These are phyloP conservation scores for Panus rudis DNA, from an alignment of 768 basidiomycete species.

Conservation along the genomic window DNA sequence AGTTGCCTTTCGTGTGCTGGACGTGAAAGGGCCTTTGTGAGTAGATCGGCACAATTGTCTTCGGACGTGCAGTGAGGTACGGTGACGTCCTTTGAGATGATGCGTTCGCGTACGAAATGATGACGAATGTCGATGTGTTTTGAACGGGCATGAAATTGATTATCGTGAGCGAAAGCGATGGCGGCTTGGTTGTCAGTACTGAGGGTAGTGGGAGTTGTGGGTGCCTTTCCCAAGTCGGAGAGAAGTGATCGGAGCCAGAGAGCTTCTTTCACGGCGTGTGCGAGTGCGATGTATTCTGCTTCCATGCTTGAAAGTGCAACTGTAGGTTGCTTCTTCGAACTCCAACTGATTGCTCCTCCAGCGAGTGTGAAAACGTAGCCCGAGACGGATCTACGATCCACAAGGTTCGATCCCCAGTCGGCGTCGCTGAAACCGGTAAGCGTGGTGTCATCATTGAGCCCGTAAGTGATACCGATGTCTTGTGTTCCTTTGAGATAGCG, in stretches of 20 bases:
- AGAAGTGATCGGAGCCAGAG: slow-evolving; percentile 10
- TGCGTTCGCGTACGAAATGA: slow-evolving; percentile 22
- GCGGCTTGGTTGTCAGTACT: slow-evolving; percentile 14
- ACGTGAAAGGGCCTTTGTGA: slow-evolving; percentile 26
- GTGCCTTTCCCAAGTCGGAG: slow-evolving; percentile 5
- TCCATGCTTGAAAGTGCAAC: slow-evolving; percentile 30
- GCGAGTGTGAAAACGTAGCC: slow-evolving; percentile 29
- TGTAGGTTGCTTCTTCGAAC: slow-evolving; percentile 28
- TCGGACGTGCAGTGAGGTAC: slow-evolving; percentile 22
- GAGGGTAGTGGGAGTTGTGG: slow-evolving; percentile 9
- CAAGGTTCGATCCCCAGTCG: slow-evolving; percentile 11
- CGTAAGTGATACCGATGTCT: slow-evolving; percentile 5
- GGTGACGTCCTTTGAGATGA: slow-evolving; percentile 17
- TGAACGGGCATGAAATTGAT: slow-evolving; percentile 22
- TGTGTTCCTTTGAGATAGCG: slow-evolving; percentile 20
- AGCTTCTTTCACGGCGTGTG: slow-evolving; percentile 26
- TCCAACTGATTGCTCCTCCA: slow-evolving; percentile 28
- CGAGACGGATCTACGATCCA: slow-evolving; percentile 27
- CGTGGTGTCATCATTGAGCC: neutral
- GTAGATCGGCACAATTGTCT: slow-evolving; percentile 24
- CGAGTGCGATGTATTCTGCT: slow-evolving; percentile 29
- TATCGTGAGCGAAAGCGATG: slow-evolving; percentile 18
- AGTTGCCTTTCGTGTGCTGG: neutral
- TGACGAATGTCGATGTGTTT: slow-evolving; percentile 33
- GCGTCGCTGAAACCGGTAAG: slow-evolving; percentile 15